These are phyloP conservation scores for Pseudocercospora cruenta DNA, from an alignment of 2,329 filamentous ascomycete species.

Conservation along the genomic window DNA sequence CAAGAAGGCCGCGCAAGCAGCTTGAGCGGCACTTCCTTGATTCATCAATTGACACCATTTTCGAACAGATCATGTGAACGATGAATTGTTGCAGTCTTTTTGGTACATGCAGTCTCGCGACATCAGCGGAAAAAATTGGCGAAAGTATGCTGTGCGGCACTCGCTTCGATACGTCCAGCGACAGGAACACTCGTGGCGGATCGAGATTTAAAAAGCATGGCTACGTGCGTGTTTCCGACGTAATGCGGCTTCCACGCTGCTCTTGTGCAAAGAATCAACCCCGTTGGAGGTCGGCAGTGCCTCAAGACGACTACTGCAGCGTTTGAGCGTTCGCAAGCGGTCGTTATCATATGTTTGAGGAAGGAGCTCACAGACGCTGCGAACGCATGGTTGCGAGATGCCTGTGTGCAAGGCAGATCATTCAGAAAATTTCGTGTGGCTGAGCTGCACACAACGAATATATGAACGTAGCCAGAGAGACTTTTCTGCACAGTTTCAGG, in stretches of 20 bases:
- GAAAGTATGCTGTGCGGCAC: background rate
- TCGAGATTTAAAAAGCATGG: background rate
- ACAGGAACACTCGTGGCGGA: background rate
- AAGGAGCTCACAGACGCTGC: background rate
- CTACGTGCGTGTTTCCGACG: background rate
- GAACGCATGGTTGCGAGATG: background rate
- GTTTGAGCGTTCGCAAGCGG: background rate
- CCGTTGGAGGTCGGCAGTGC: background rate
- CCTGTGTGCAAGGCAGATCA: background rate
- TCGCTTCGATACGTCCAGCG: background rate
- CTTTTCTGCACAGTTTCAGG: background rate
- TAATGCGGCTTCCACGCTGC: background rate
- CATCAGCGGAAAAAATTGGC: background rate
- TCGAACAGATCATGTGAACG: background rate
- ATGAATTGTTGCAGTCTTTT: background rate
- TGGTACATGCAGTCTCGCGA: background rate
- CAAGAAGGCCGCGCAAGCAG: constrained; percentile 20
- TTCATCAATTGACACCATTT: background rate
- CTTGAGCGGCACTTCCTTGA: background rate
- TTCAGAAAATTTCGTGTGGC: background rate
- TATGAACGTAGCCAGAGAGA: background rate
- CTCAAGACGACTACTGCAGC: background rate
- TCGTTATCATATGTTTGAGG: background rate
- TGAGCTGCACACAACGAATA: background rate
- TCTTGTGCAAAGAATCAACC: background rate